phyloP scores from a whole-genome alignment of 2,329 filamentous ascomycete genomes.

The Microsporum audouinii region DNA sequence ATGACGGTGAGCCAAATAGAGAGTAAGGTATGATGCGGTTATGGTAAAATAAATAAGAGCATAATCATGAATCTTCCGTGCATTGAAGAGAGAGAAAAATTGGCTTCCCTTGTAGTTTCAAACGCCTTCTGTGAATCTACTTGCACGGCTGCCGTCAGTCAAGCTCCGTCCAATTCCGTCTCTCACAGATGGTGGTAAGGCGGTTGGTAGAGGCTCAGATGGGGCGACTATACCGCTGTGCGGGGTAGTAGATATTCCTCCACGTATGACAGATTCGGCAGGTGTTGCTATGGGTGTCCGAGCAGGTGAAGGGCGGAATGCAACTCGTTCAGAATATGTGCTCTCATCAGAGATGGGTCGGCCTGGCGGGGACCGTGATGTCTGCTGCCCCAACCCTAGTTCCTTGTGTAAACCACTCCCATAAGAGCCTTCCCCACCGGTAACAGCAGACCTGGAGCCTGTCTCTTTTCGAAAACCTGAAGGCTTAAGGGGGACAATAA shows the following conservation, averaged over 20 bases:
- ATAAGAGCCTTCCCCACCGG: not conserved
- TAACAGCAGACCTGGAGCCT: conserved; percentile 1
- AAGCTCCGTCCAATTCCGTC: conserved; percentile 35
- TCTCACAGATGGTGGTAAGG: conserved; percentile 21
- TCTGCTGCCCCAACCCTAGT: conserved; percentile 4
- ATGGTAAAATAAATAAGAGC: not conserved
- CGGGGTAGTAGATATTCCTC: conserved; percentile 14
- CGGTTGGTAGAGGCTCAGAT: conserved; percentile 19
- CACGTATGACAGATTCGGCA: conserved; percentile 19
- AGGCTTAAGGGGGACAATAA: conserved; percentile 16
- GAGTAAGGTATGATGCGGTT: not conserved
- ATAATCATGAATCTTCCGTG: not conserved
- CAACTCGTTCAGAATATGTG: conserved; percentile 21
- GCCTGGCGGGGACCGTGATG: conserved; percentile 9
- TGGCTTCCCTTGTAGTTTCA: conserved; percentile 12
- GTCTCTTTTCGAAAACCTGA: conserved; percentile 19
- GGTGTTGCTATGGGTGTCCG: conserved; percentile 33
- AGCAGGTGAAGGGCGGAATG: conserved; percentile 34
- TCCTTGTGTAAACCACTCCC: conserved; percentile 9
- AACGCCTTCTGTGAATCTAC: conserved; percentile 32
- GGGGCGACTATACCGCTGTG: conserved; percentile 13
- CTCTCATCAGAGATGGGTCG: conserved; percentile 14
- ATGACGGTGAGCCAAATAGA: not conserved
- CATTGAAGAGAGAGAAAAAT: not conserved
- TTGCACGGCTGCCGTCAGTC: conserved; percentile 35